Conservation (phyloP, 208 protist genomes). For the Leishmania aethiopica region DNA sequence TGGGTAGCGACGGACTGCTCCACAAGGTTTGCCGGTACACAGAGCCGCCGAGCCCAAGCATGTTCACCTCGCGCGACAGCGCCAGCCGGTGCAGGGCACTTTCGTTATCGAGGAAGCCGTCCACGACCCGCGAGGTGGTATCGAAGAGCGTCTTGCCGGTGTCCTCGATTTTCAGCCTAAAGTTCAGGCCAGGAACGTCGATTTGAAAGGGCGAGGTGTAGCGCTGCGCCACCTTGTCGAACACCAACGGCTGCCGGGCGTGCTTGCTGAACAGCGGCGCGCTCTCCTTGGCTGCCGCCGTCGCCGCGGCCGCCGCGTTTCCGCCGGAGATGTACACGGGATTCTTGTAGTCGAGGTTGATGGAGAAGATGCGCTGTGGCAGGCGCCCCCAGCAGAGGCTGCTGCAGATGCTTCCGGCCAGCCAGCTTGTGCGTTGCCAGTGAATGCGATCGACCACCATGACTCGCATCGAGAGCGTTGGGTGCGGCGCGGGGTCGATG, state of each 20-base stretch:
- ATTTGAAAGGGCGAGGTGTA: conserved; percentile 64
- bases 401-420: conserved; percentile 68
- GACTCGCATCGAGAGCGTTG: conserved; percentile 72
- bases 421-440: conserved; percentile 86
- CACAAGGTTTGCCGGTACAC: conserved; percentile 86
- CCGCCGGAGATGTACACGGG: conserved; percentile 56
- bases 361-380: conserved; percentile 75
- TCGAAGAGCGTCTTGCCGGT: conserved; percentile 67
- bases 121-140: conserved; percentile 45
- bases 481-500: conserved; percentile 76
- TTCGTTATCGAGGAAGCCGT: conserved; percentile 87
- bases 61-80: conserved; percentile 82
- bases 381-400: conserved; percentile 80
- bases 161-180: conserved; percentile 64
- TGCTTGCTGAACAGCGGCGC: not conserved
- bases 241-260: conserved; percentile 30
- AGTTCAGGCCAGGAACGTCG: conserved; percentile 58
- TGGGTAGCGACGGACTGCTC: conserved; percentile 74
- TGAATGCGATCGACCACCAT: conserved; percentile 82
- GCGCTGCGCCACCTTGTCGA: conserved; percentile 38
- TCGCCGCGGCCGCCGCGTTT: not conserved
- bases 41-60: conserved; percentile 77
- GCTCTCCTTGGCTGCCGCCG: not conserved
- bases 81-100: conserved; percentile 75
- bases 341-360: conserved; percentile 76